Conservation (phyloP, 1,284 basidiomycete genomes). For the Cutaneotrichosporon mucoides region DNA sequence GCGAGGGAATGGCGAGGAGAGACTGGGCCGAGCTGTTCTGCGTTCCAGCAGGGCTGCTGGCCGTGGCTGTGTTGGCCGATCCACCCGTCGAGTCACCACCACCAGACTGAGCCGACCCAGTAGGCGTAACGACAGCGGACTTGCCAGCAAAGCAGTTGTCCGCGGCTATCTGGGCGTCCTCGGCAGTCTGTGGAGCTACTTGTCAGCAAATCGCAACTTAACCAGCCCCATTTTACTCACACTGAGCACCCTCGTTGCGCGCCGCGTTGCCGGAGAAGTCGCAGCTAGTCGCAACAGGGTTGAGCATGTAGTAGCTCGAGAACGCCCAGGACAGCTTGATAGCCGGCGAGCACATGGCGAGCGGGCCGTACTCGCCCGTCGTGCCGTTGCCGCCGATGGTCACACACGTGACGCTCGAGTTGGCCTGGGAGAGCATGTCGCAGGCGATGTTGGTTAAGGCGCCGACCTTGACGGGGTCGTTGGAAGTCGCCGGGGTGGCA, state of each 20-base stretch:
- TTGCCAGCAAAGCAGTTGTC: constrained; percentile 10
- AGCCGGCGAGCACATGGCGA: constrained; percentile 64
- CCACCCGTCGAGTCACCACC: background rate
- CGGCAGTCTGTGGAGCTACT: background rate
- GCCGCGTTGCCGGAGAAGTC: constrained; percentile 78
- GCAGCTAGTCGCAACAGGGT: constrained; percentile 57
- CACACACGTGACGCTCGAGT: constrained; percentile 57
- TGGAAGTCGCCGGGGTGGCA: constrained; percentile 61
- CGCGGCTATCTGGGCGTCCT: constrained; percentile 7
- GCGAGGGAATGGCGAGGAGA: background rate
- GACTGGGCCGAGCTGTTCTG: background rate
- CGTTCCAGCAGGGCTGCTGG: background rate
- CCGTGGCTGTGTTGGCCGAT: background rate
- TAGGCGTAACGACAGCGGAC: constrained; percentile 8
- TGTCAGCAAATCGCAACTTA: too few relatives aligned
- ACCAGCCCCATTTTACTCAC: too few relatives aligned
- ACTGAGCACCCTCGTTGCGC: constrained; percentile 51
- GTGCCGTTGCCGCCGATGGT: constrained; percentile 66
- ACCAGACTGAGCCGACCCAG: constrained; percentile 3
- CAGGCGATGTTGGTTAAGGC: constrained; percentile 63
- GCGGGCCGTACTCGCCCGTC: constrained; percentile 67
- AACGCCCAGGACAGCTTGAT: constrained; percentile 79
- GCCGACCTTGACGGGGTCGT: constrained; percentile 67
- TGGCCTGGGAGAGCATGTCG: constrained; percentile 60
- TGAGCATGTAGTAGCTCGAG: constrained; percentile 71